Evolutionary conservation across 345 rosid species (phyloP).

Genomic region (Durio zibethinus): DNA sequence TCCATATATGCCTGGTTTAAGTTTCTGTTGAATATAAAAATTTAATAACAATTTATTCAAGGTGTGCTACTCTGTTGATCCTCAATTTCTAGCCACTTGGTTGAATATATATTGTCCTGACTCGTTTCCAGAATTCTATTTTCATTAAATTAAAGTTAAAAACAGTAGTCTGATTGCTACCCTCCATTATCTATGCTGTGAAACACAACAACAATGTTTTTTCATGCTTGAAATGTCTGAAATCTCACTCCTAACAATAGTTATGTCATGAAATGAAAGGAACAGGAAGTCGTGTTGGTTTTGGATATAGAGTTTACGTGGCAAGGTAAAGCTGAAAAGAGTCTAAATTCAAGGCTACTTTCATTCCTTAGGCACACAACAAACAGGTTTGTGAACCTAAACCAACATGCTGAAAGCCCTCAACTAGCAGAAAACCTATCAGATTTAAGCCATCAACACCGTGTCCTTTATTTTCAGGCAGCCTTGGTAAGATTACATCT

Average conservation of each 20-base stretch:
- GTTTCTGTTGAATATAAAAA: not conserved
- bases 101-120: not conserved
- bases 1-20: constrained; percentile 18
- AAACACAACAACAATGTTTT: not conserved
- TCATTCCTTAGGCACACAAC: not conserved
- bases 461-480: not conserved
- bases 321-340: not conserved
- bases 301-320: not conserved
- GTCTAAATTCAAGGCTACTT: not conserved
- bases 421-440: not conserved
- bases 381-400: not conserved
- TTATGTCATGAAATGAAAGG: not conserved
- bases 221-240: not conserved
- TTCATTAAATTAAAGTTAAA: not conserved
- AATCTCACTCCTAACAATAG: not conserved
- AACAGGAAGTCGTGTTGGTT: not conserved
- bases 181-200: not conserved
- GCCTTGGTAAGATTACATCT: not conserved
- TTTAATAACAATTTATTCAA: not conserved
- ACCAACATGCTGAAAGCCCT: not conserved
- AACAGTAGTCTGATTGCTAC: not conserved
- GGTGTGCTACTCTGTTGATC: not conserved
- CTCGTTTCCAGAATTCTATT: not conserved
- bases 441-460: not conserved
- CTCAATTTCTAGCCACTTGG: constrained; percentile 1